These are phyloP conservation scores for Schizosaccharomyces lindneri DNA, from an alignment of 805 yeast species.

Conservation along the genomic window DNA sequence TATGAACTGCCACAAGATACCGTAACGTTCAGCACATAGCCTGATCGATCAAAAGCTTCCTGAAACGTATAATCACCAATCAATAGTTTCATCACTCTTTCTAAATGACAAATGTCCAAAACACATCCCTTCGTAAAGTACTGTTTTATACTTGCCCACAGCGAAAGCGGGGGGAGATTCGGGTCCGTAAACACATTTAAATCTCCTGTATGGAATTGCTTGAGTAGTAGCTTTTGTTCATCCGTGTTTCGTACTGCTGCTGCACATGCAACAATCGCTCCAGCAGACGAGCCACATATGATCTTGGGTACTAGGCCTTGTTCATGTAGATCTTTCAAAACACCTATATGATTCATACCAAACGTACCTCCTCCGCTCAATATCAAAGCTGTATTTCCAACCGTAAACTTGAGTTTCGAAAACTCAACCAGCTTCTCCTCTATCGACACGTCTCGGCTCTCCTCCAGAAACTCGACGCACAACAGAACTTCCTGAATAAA, in stretches of 20 bases:
- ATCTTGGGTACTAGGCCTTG: constrained; percentile 58
- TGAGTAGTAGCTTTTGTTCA: constrained; percentile 31
- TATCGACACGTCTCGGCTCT: constrained; percentile 9
- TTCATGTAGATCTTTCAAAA: constrained; percentile 52
- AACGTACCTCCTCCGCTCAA: constrained; percentile 89
- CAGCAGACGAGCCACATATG: constrained; percentile 86
- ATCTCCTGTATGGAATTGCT: constrained; percentile 17
- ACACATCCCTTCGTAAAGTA: constrained; percentile 70
- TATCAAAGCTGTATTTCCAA: constrained; percentile 86
- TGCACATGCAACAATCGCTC: constrained; percentile 79
- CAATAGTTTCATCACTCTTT: constrained; percentile 47
- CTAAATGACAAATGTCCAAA: constrained; percentile 52
- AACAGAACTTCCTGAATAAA: constrained; percentile 53
- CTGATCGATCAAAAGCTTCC: constrained; percentile 85
- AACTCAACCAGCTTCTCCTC: constrained; percentile 49
- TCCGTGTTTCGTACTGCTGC: constrained; percentile 57
- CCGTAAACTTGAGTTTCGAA: constrained; percentile 67
- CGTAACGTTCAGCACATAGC: constrained; percentile 75
- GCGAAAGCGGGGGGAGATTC: constrained; percentile 24
- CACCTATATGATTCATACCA: constrained; percentile 84
- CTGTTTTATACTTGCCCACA: constrained; percentile 27
- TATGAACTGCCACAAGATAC: constrained; percentile 79
- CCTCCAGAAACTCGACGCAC: constrained; percentile 16
- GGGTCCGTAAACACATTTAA: constrained; percentile 31
- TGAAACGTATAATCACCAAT: constrained; percentile 79